Conservation (phyloP, 768 basidiomycete species). For the Hygrocybe coccinea region DNA sequence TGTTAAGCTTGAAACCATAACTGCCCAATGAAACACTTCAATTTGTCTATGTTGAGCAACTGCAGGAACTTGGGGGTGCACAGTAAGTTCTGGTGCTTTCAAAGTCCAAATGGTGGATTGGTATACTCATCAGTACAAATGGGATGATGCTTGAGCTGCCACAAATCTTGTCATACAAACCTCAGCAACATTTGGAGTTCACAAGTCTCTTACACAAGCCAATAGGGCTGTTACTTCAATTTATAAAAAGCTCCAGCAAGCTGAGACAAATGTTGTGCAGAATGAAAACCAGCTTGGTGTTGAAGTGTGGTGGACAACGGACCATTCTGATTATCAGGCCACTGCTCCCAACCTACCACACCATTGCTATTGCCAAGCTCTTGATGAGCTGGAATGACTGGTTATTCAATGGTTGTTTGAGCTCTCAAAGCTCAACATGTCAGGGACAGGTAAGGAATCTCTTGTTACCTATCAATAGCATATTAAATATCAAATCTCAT, state of each 20-base stretch:
- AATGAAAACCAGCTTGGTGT: constrained; percentile 14
- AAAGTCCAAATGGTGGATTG: too few species aligned
- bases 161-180: too few species aligned
- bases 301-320: constrained; percentile 10
- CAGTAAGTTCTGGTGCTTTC: neutral
- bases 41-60: neutral
- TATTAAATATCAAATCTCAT: constrained; percentile 3
- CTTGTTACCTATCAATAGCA: constrained; percentile 5
- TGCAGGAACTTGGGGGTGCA: neutral
- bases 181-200: too few species aligned
- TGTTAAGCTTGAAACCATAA: neutral
- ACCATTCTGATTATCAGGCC: constrained; percentile 4
- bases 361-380: neutral
- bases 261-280: neutral
- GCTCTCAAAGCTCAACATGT: constrained; percentile 20
- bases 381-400: neutral
- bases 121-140: too few species aligned
- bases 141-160: too few species aligned
- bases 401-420: constrained; percentile 2
- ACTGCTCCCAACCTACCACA: neutral
- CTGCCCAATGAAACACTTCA: neutral
- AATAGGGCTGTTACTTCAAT: neutral
- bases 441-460: constrained; percentile 16
- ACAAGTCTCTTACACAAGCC: neutral
- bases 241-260: too few species aligned